Conservation (phyloP, 306 rosid species). For the Neltuma alba region DNA sequence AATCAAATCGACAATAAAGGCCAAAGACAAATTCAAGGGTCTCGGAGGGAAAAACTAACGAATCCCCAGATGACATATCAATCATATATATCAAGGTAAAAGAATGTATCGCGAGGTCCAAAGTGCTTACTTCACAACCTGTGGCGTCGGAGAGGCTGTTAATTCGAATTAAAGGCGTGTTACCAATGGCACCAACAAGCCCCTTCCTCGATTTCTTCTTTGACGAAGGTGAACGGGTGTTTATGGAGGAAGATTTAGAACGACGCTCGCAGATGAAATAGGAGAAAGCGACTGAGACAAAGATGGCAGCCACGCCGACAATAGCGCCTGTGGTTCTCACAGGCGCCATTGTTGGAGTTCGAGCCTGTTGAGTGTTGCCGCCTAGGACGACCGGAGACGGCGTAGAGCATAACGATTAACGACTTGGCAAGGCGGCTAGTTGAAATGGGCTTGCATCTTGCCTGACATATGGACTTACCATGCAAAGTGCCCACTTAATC, state of each 20-base stretch:
- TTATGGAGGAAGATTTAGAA: slow-evolving; percentile 36
- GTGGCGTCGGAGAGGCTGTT: slow-evolving; percentile 91
- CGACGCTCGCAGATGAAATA: slow-evolving; percentile 48
- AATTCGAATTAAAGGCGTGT: slow-evolving; percentile 88
- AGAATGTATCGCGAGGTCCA: background rate
- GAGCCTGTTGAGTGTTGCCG: background rate
- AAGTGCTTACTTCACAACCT: slow-evolving; percentile 66
- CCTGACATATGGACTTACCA: background rate
- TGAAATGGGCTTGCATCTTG: background rate
- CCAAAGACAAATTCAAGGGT: background rate
- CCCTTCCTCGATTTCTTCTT: slow-evolving; percentile 51
- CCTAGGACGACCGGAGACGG: background rate
- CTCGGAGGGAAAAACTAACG: background rate
- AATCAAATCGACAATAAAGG: background rate
- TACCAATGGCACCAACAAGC: slow-evolving; percentile 74
- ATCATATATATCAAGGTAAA: background rate
- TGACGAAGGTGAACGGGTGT: background rate
- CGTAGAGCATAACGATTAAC: background rate
- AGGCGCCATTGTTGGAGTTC: slow-evolving; percentile 47
- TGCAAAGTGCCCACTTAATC: background rate
- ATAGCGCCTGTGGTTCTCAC: slow-evolving; percentile 61
- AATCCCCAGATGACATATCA: slow-evolving; percentile 10
- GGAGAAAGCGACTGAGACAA: slow-evolving; percentile 47
- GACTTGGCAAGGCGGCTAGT: background rate
- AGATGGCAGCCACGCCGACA: slow-evolving; percentile 45